Conservation (phyloP, 768 basidiomycete species). For the Sporobolomyces roseus region DNA sequence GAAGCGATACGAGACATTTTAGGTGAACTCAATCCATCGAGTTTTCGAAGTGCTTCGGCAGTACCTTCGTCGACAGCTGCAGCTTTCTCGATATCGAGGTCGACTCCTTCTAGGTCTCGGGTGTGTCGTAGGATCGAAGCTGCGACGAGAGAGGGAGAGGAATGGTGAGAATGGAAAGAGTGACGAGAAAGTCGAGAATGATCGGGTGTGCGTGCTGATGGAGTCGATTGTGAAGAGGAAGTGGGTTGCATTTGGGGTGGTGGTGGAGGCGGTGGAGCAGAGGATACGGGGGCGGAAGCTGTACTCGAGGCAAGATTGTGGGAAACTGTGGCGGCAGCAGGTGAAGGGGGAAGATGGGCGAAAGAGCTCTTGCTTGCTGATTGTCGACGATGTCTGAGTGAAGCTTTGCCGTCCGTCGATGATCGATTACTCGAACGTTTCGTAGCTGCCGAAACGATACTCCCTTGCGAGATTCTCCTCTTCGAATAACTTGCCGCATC, state of each 20-base stretch:
- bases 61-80: conserved; percentile 52
- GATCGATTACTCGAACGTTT: conserved; percentile 20
- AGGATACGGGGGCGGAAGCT: background rate
- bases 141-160: conserved; percentile 36
- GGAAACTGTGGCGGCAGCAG: conserved; percentile 13
- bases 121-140: conserved; percentile 38
- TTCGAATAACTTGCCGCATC: background rate
- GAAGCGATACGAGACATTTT: conserved; percentile 30
- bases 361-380: conserved; percentile 31
- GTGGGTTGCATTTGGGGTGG: background rate
- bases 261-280: background rate
- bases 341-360: conserved; percentile 38
- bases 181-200: conserved; percentile 22
- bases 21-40: conserved; percentile 66
- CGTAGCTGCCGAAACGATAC: background rate
- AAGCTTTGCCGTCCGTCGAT: conserved; percentile 29
- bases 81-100: conserved; percentile 33
- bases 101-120: conserved; percentile 32
- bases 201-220: conserved; percentile 19
- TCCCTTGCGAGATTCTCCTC: conserved; percentile 21
- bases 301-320: conserved; percentile 8
- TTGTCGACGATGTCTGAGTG: conserved; percentile 19
- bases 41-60: conserved; percentile 81
- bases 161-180: conserved; percentile 39
- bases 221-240: conserved; percentile 3